Evolutionary conservation across 2,329 filamentous ascomycete species (phyloP).

Genomic region (Colletotrichum abscissum): DNA sequence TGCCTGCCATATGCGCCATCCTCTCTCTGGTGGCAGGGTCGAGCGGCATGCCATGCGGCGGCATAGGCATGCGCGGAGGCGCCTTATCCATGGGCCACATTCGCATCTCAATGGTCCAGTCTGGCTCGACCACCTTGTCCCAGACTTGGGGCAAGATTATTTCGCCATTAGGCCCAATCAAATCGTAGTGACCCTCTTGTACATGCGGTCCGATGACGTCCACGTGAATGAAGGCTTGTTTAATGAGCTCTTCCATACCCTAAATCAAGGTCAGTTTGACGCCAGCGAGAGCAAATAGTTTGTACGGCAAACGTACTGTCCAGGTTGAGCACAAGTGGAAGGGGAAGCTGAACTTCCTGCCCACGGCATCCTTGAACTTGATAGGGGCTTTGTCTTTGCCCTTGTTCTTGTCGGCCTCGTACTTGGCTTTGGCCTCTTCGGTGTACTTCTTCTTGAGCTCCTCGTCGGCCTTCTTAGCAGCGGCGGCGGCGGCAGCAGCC

Average conservation of each 20-base stretch:
- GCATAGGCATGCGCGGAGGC: slow-evolving; percentile 4
- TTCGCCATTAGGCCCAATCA: slow-evolving; percentile 82
- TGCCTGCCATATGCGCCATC: slow-evolving; percentile 1
- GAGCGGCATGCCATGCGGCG: not conserved
- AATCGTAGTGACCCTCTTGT: slow-evolving; percentile 81
- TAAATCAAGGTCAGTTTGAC: slow-evolving; percentile 49
- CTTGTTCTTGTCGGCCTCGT: slow-evolving; percentile 60
- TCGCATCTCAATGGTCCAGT: slow-evolving; percentile 77
- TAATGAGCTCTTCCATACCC: slow-evolving; percentile 89
- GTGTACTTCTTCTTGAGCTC: slow-evolving; percentile 66
- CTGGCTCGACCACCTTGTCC: slow-evolving; percentile 84
- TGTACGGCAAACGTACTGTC: slow-evolving; percentile 67
- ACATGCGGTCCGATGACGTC: slow-evolving; percentile 82
- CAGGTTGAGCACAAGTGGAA: slow-evolving; percentile 87
- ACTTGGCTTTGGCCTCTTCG: slow-evolving; percentile 63
- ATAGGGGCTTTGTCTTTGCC: slow-evolving; percentile 75
- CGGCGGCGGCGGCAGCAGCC: slow-evolving; percentile 47
- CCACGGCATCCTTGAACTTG: slow-evolving; percentile 91
- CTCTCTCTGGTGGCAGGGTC: not conserved
- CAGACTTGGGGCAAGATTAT: slow-evolving; percentile 86
- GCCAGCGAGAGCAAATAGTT: not conserved
- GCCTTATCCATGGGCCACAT: slow-evolving; percentile 65
- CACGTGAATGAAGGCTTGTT: slow-evolving; percentile 84
- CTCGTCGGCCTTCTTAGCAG: slow-evolving; percentile 62
- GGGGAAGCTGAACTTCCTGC: slow-evolving; percentile 92